These are phyloP conservation scores for Backusella tuberculispora DNA, from an alignment of 192 early-diverging fungal species.

Conservation along the genomic window DNA sequence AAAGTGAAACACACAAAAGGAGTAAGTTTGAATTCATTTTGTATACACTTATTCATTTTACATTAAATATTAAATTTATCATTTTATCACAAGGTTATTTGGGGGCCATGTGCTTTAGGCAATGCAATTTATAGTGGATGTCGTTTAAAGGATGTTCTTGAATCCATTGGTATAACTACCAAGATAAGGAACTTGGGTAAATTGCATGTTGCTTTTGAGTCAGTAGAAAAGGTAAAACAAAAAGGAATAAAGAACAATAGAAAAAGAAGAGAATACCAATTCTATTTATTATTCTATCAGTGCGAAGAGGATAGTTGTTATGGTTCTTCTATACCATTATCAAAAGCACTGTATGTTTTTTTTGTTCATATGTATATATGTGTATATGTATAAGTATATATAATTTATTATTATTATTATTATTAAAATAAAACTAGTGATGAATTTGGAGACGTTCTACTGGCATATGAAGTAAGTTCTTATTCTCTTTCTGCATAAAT, in stretches of 20 bases:
- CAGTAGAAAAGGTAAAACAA: slow-evolving; percentile 57
- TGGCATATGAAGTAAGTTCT: slow-evolving; percentile 70
- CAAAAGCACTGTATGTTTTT: slow-evolving; percentile 61
- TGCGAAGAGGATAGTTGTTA: slow-evolving; percentile 70
- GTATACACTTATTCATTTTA: background rate
- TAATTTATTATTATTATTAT: background rate
- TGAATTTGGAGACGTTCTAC: slow-evolving; percentile 67
- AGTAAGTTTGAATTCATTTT: slow-evolving; percentile 23
- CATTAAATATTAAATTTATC: background rate
- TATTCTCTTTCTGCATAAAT: slow-evolving; percentile 42
- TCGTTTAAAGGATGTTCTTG: slow-evolving; percentile 75
- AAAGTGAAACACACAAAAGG: slow-evolving; percentile 78
- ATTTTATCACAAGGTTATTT: slow-evolving; percentile 57
- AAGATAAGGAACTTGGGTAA: slow-evolving; percentile 50
- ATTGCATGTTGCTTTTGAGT: slow-evolving; percentile 67
- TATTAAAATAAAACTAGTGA: slow-evolving; percentile 37
- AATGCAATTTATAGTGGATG: slow-evolving; percentile 85
- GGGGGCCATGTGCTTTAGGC: slow-evolving; percentile 77
- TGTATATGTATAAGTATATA: background rate
- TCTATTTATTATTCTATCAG: slow-evolving; percentile 6
- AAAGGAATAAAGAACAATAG: background rate
- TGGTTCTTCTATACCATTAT: slow-evolving; percentile 67
- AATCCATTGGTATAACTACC: slow-evolving; percentile 56
- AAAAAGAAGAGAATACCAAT: background rate
- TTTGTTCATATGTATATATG: background rate